These are phyloP conservation scores for Alnus glutinosa DNA, from an alignment of 306 rosid species.

Conservation along the genomic window DNA sequence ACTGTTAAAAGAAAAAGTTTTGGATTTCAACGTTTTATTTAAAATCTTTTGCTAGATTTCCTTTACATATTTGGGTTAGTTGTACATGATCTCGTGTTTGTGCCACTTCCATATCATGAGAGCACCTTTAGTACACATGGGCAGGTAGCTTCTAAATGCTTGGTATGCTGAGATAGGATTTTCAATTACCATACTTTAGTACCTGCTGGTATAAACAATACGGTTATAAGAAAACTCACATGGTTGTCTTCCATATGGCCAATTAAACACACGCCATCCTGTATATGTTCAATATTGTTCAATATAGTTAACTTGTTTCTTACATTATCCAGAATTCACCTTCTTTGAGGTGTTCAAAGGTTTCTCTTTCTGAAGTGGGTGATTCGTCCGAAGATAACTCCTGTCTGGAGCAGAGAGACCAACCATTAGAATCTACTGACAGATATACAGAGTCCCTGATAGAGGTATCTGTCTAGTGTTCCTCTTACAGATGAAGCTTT, in stretches of 20 bases:
- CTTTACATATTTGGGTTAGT: background rate
- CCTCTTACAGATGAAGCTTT: background rate
- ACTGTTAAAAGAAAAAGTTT: background rate
- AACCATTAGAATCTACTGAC: slow-evolving; percentile 30
- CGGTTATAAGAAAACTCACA: background rate
- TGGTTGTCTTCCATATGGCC: background rate
- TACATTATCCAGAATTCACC: slow-evolving; percentile 29
- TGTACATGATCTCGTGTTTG: background rate
- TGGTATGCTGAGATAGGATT: slow-evolving; percentile 4
- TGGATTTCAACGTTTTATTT: background rate
- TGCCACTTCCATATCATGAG: background rate
- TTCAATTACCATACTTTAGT: background rate
- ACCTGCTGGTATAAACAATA: background rate
- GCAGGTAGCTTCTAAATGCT: background rate
- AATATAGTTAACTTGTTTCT: background rate
- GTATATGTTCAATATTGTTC: background rate
- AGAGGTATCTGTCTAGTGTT: slow-evolving; percentile 40
- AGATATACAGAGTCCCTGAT: slow-evolving; percentile 26
- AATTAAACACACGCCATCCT: background rate
- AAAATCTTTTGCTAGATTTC: background rate
- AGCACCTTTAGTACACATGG: background rate
- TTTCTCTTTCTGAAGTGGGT: slow-evolving; percentile 22
- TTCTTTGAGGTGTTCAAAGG: slow-evolving; percentile 39
- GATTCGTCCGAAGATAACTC: slow-evolving; percentile 25
- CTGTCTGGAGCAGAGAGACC: slow-evolving; percentile 31